Evolutionary conservation across 805 yeast species (phyloP).

Genomic region (Saturnispora galanensis): DNA sequence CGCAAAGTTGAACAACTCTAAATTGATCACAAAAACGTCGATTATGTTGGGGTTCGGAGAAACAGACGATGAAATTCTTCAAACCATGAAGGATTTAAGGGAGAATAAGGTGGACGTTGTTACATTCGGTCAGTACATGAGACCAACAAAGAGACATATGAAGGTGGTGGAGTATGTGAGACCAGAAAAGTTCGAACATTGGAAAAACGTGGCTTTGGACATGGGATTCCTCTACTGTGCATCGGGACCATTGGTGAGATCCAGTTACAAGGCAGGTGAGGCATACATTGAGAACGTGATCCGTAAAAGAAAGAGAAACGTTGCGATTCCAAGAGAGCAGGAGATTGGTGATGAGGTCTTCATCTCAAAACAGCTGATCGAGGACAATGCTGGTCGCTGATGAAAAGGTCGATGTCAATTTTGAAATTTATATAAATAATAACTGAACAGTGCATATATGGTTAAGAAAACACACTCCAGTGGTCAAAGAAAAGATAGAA

Average conservation of each 20-base stretch:
- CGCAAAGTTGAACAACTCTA: conserved; percentile 72
- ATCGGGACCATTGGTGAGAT: conserved; percentile 92
- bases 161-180: conserved; percentile 91
- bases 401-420: not conserved
- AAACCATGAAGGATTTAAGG: conserved; percentile 69
- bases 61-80: conserved; percentile 77
- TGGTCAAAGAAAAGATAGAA: not conserved
- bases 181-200: conserved; percentile 89
- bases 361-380: conserved; percentile 19
- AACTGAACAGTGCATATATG: not conserved
- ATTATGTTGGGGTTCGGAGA: conserved; percentile 97
- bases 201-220: conserved; percentile 80
- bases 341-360: conserved; percentile 25
- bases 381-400: not conserved
- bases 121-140: conserved; percentile 97
- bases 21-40: conserved; percentile 83
- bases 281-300: conserved; percentile 91
- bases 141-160: conserved; percentile 98
- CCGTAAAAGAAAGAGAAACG: conserved; percentile 53
- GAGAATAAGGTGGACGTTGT: conserved; percentile 80
- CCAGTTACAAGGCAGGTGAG: conserved; percentile 97
- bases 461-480: too few species aligned
- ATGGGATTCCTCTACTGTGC: conserved; percentile 96
- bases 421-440: not conserved
- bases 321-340: conserved; percentile 25